Percentiles rank a stretch among this genome's conserved stretches.
Evolutionary conservation across 257 asterid genomes (phyloP).

Genomic region (Przewalskia tangutica): DNA sequence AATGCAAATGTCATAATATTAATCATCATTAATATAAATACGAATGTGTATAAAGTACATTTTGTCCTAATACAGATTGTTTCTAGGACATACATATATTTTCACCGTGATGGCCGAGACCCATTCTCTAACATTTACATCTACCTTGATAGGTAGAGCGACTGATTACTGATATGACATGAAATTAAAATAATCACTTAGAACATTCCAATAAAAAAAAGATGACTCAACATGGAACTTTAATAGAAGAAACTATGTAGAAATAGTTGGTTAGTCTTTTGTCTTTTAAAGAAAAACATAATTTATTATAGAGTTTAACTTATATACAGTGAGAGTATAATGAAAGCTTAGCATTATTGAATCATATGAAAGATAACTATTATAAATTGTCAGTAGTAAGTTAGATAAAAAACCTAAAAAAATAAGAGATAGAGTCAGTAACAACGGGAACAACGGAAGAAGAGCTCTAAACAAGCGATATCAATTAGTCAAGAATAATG

Average conservation of each 20-base stretch:
- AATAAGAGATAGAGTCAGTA: too few relatives aligned
- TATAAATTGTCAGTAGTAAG: not conserved
- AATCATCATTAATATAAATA: too few relatives aligned
- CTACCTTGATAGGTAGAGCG: too few relatives aligned
- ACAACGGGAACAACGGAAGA: too few relatives aligned
- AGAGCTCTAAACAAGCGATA: not conserved
- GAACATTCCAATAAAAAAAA: constrained; percentile 36
- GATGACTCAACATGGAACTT: constrained; percentile 29
- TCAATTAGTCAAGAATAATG: not conserved
- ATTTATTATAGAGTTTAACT: not conserved
- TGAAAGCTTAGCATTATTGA: not conserved
- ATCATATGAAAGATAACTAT: not conserved
- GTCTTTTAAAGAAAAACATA: not conserved
- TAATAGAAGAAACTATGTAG: constrained; percentile 12
- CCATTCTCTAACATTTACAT: too few relatives aligned
- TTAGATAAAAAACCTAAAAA: not conserved
- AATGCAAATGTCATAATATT: too few relatives aligned
- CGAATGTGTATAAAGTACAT: too few relatives aligned
- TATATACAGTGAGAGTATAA: not conserved
- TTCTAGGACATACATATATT: too few relatives aligned
- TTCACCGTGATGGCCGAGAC: too few relatives aligned
- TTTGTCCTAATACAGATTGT: too few relatives aligned
- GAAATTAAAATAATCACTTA: constrained; percentile 8
- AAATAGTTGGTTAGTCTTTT: constrained; percentile 25
- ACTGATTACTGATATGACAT: constrained; percentile 3